Evolutionary conservation across 2,329 filamentous ascomycete species (phyloP), one percentile per base, ranked within the genome.

Genomic region (Furcasterigmium sp.): DNA sequence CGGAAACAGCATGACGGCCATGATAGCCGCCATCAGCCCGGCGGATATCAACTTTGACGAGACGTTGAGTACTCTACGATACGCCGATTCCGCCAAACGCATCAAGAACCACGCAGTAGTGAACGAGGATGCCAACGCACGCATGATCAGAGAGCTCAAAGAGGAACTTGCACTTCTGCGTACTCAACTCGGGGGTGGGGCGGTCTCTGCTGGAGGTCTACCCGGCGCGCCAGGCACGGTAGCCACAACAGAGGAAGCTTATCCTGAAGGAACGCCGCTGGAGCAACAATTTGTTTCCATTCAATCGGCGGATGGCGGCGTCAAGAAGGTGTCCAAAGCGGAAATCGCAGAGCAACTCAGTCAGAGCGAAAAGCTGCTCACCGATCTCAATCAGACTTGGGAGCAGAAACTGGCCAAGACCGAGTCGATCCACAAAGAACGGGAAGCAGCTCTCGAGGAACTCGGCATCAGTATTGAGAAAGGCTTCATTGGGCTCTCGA

Each of bases 31-130:
- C 41, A 96, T 98, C 60, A 96, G 91, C 57, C 93, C 93, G 4
- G 93, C 93, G 43, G 93, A 98, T 65, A 97, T 97, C 70, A 98
- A 98, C 67, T 97, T 95, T 60, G 93, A 98, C 53, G 93, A 98
- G 66, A 98, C 94, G 1, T 75, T 98, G 15, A 93, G 91, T 61
- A 98, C 93, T 1, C 75, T 98, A 21, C 82, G 94, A 57, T 98
- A 98, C 64, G 93, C 94, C 44, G 91, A 98, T 61, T 96, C 90
- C 8, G 93, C 93, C 20, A 98, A 98, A 70, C 84, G 93, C 56
- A 98, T 98, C 76, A 97, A 97, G 88, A 98, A 98, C 69, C 93
- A 98, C 64, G 93, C 93, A 45, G 93, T 98, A 40, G 87, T 98
- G 64, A 98, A 98, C 70, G 93, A 98, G 64, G 93, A 98, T 67